Evolutionary conservation across 371 early-diverging fungal species (phyloP).

Genomic region (Basidiobolus heterosporus): DNA sequence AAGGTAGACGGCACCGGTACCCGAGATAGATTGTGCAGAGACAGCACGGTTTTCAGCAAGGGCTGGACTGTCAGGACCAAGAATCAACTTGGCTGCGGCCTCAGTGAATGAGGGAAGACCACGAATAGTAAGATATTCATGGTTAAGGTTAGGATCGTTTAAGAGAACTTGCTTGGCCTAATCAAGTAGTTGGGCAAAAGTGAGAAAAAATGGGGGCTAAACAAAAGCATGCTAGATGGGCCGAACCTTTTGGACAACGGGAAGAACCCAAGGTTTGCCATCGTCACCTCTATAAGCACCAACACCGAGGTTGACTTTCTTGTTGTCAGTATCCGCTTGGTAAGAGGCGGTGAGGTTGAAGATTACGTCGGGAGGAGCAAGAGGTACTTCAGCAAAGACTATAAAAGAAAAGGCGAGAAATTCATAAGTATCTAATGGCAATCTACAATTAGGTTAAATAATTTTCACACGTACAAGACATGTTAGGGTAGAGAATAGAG

Average conservation of each 20-base stretch:
- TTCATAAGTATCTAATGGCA: no score
- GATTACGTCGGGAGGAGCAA: slow-evolving; percentile 81
- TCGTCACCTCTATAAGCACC: slow-evolving; percentile 89
- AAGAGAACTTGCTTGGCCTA: slow-evolving; percentile 70
- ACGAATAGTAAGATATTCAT: slow-evolving; percentile 85
- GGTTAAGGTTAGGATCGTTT: slow-evolving; percentile 53
- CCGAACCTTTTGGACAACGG: slow-evolving; percentile 74
- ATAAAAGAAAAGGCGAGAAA: no score
- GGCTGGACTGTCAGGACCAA: slow-evolving; percentile 65
- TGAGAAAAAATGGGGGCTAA: neutral
- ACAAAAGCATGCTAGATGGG: neutral
- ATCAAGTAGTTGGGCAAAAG: neutral
- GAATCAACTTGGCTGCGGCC: slow-evolving; percentile 63
- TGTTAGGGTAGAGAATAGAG: no score
- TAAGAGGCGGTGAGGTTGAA: slow-evolving; percentile 68
- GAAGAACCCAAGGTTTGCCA: slow-evolving; percentile 87
- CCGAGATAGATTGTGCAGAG: slow-evolving; percentile 84
- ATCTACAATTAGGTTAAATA: no score
- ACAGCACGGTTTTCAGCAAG: slow-evolving; percentile 53
- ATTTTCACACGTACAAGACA: no score
- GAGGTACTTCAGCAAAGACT: slow-evolving; percentile 40
- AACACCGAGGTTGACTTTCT: slow-evolving; percentile 88
- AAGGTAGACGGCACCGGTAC: slow-evolving; percentile 81
- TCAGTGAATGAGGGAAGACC: slow-evolving; percentile 59
- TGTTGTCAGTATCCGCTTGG: slow-evolving; percentile 55